Evolutionary conservation across 108 stramenopile species (phyloP), one percentile per base, ranked within the genome.

Genomic region (Pseudonitzschia multiseries): DNA sequence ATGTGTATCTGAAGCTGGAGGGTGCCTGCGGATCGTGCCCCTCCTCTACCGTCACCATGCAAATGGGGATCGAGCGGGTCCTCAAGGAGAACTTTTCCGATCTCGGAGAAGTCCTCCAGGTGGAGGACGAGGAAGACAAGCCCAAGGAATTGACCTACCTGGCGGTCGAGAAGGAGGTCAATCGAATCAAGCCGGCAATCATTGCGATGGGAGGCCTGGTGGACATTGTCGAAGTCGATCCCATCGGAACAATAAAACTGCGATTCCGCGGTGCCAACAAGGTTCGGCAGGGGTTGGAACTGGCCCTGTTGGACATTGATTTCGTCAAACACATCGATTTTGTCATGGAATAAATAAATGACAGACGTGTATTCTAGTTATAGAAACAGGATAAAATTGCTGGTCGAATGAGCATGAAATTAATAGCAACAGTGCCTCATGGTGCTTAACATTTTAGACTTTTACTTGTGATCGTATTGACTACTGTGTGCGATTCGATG

Each of bases 51-150:
- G 92, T 93, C 2, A 98, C 98, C 24, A 98, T 98, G 98, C 91
- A 97, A 87, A 96, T 98, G 96, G 98, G 98, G 41, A 96, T 98
- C 72, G 96, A 98, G 76, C 90, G 97, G 44, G 95, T 24, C 75
- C 97, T 50, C 83, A 83, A 28, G 92, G 93, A 29, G 80, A 92
- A 76, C 29, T 97, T 93, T 79, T 76, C 81, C 48, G 73, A 85
- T 62, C 64, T 98, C 24, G 93, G 93, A n/a, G 81, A 92, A 73
- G 93, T 97, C 17, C 42, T 85, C 15, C 92, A 93, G 71, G 88
- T 93, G 21, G 81, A 82, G 18, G 78, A 76, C 42, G 84, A 67
- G 22, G 66, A 62, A 4, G 77, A 57, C 0, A 83, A 83, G 42
- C 83, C 86, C 6, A 84, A 74, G 43, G 85, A 78, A 48, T 68